Evolutionary conservation across 2,329 filamentous ascomycete genomes (phyloP).

Genomic region (Pseudogymnoascus sp.): DNA sequence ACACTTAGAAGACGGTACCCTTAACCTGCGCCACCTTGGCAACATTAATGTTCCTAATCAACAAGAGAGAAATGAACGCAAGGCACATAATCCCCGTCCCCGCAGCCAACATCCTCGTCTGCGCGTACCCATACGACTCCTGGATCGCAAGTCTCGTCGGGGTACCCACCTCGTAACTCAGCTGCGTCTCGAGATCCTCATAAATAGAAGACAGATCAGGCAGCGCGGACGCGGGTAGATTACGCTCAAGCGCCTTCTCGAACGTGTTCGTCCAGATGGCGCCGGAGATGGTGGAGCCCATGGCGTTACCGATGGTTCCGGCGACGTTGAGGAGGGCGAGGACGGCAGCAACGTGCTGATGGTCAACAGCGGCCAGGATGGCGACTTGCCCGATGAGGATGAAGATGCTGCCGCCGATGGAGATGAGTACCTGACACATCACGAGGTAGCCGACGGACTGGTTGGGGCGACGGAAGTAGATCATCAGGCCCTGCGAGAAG

Average conservation of each 20-base stretch:
- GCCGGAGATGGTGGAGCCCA: constrained; percentile 52
- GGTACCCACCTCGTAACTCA: constrained; percentile 42
- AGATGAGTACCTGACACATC: constrained; percentile 53
- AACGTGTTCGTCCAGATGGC: constrained; percentile 60
- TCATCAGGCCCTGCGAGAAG: constrained; percentile 47
- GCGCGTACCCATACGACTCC: constrained; percentile 45
- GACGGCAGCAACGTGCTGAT: constrained; percentile 52
- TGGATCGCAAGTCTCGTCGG: constrained; percentile 42
- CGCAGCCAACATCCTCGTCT: constrained; percentile 43
- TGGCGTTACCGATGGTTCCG: constrained; percentile 50
- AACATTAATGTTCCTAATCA: constrained; percentile 41
- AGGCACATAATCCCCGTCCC: constrained; percentile 39
- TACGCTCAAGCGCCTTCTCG: constrained; percentile 39
- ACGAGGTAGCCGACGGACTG: constrained; percentile 46
- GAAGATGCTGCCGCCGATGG: constrained; percentile 48
- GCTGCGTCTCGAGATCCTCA: constrained; percentile 42
- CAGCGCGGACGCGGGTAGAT: constrained; percentile 38
- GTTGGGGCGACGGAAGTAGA: constrained; percentile 46
- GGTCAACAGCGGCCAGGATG: constrained; percentile 46
- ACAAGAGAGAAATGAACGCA: constrained; percentile 31
- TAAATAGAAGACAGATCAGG: constrained; percentile 42
- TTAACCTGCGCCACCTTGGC: constrained; percentile 36
- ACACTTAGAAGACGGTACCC: constrained; percentile 27
- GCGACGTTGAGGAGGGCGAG: constrained; percentile 53
- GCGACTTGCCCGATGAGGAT: constrained; percentile 51